Evolutionary conservation across 2,329 filamentous ascomycete genomes (phyloP).

Genomic region (Clonostachys rosea): DNA sequence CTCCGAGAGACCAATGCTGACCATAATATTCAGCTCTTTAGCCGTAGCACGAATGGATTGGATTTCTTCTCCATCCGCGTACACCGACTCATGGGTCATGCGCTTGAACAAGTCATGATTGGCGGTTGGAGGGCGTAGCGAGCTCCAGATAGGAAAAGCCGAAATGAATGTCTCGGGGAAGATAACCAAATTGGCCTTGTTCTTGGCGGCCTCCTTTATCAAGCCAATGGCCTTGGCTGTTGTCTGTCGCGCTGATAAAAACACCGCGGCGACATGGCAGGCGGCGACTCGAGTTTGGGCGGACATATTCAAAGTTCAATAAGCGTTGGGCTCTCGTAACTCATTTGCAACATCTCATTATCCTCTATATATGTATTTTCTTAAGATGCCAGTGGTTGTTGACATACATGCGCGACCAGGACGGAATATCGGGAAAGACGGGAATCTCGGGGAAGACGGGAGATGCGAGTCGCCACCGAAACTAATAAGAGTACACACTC

Average conservation of each 20-base stretch:
- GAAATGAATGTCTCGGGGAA: constrained; percentile 50
- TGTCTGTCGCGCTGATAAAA: constrained; percentile 38
- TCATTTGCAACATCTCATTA: too few relatives aligned
- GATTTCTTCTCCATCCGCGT: constrained; percentile 40
- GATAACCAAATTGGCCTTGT: constrained; percentile 41
- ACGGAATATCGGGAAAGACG: too few relatives aligned
- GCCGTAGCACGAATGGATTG: constrained; percentile 29
- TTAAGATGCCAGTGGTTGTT: too few relatives aligned
- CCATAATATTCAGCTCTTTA: constrained; percentile 24
- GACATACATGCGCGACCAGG: too few relatives aligned
- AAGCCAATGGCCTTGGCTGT: constrained; percentile 38
- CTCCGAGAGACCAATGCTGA: constrained; percentile 47
- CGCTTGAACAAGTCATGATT: constrained; percentile 44
- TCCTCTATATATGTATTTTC: too few relatives aligned
- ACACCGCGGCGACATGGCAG: constrained; percentile 35
- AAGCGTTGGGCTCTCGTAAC: too few relatives aligned
- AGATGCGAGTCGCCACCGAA: too few relatives aligned
- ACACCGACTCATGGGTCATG: constrained; percentile 37
- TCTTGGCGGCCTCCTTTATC: constrained; percentile 34
- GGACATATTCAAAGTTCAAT: too few relatives aligned
- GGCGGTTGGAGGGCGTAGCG: constrained; percentile 37
- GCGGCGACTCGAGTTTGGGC: constrained; percentile 12
- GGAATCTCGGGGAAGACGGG: too few relatives aligned
- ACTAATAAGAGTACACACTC: too few relatives aligned
- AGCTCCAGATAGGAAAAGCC: constrained; percentile 48